Evolutionary conservation across 306 rosid species (phyloP), one percentile per base, ranked within the genome.

Genomic region (Trifolium pratense): DNA sequence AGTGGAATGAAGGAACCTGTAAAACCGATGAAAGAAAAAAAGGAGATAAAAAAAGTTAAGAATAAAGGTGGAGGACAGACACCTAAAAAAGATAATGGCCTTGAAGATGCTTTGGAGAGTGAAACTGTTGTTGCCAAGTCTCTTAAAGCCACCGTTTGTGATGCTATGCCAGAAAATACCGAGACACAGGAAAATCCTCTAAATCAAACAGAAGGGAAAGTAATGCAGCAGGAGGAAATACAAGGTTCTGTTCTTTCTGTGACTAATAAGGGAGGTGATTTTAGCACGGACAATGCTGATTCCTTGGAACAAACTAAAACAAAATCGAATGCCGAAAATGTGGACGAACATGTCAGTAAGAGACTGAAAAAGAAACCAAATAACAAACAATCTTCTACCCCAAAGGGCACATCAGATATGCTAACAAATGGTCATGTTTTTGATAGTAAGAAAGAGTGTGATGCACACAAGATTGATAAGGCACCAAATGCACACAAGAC

Each of bases 281-380:
- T 36, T 11, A 70, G 43, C 56, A 62, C 32, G 36, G 73, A 65
- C 42, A 60, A 68, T 73, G 57, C 81, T 71, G 86, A 56, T 56
- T 73, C 71, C 80, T 31, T 21, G 66, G 83, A 75, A 73, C 75
- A 70, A 65, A 71, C 67, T 73, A 74, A 72, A 82, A 58, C 81
- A 55, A 80, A 61, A 74, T 81, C 61, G 43, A 71, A 36, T 65
- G 64, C 79, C 40, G 83, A 87, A 70, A 78, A 80, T 64, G 51
- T n/a, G 73, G 81, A 75, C 49, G 83, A 82, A 59, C 72, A 70
- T 34, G 55, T 5, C 40, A 71, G 79, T 64, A 65, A 74, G 75
- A 81, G 71, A 64, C 83, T 42, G 82, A 58, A 73, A 68, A 84
- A 75, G 75, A 86, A 71, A 80, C 69, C 84, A 29, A 92, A 82